Percentiles rank a stretch among this genome's conserved stretches.
Conservation (phyloP, 177 flowering plant species). For the Telopea speciosissima region DNA sequence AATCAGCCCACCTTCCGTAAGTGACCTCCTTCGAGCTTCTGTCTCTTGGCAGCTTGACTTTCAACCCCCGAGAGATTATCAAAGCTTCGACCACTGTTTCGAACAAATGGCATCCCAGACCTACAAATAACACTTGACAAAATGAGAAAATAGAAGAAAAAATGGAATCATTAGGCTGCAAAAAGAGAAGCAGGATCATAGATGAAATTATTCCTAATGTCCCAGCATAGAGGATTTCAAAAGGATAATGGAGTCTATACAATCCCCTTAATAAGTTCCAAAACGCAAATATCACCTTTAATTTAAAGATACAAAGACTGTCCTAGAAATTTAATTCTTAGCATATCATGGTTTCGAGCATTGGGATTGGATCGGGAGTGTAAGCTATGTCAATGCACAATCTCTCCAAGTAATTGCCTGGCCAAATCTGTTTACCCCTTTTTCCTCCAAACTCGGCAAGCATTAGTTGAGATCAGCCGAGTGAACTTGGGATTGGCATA, state of each 20-base stretch:
- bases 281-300: no score
- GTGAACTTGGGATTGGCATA: no score
- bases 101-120: slow-evolving; percentile 22
- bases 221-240: background rate
- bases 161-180: background rate
- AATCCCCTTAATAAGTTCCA: no score
- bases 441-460: no score
- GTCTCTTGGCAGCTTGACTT: slow-evolving; percentile 85
- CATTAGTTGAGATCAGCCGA: no score
- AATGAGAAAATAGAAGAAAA: background rate
- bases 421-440: no score
- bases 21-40: slow-evolving; percentile 85
- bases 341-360: no score
- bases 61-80: slow-evolving; percentile 34
- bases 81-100: slow-evolving; percentile 26
- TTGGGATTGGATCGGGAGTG: no score
- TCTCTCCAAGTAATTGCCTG: no score
- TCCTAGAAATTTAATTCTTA: background rate
- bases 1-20: background rate
- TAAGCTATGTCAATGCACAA: no score
- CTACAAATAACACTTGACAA: slow-evolving; percentile 26
- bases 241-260: background rate
- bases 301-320: background rate
- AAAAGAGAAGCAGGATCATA: background rate
- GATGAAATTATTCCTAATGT: background rate